Conservation (phyloP, 2,329 filamentous ascomycete genomes). For the Biscogniauxia mediterranea region DNA sequence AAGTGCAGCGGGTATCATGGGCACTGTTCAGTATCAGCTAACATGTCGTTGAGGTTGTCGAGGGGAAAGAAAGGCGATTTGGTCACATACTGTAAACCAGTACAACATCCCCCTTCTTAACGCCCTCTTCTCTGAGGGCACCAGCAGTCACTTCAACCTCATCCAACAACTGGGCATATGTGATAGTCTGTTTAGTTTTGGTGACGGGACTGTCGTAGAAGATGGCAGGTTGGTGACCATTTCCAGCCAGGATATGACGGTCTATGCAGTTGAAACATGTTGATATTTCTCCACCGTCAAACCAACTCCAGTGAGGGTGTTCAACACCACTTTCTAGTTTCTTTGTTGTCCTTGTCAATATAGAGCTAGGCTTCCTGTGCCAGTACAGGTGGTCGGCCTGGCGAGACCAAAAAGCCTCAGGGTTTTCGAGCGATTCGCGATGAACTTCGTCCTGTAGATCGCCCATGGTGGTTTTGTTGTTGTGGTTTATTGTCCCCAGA, state of each 20-base stretch:
- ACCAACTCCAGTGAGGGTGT: conserved; percentile 86
- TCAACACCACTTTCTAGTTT: conserved; percentile 58
- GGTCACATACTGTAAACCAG: conserved; percentile 74
- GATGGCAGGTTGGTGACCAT: conserved; percentile 72
- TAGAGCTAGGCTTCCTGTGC: conserved; percentile 70
- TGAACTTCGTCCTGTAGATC: conserved; percentile 53
- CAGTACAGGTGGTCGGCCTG: conserved; percentile 77
- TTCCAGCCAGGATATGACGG: conserved; percentile 78
- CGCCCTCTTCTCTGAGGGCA: conserved; percentile 77
- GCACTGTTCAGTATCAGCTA: conserved; percentile 57
- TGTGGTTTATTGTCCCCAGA: neutral
- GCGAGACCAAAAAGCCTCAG: conserved; percentile 70
- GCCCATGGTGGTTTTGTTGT: conserved; percentile 22
- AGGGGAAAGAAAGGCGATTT: neutral
- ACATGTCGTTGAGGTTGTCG: neutral
- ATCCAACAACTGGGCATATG: conserved; percentile 71
- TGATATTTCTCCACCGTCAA: conserved; percentile 81
- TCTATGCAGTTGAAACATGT: conserved; percentile 92
- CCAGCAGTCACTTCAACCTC: conserved; percentile 83
- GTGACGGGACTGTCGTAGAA: conserved; percentile 88
- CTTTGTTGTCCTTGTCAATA: conserved; percentile 61
- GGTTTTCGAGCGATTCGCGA: conserved; percentile 61
- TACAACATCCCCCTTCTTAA: conserved; percentile 80
- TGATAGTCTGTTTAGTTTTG: conserved; percentile 66
- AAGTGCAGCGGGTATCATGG: conserved; percentile 90